Evolutionary conservation across 2,329 filamentous ascomycete species (phyloP).

Genomic region (Penicillium sp.): DNA sequence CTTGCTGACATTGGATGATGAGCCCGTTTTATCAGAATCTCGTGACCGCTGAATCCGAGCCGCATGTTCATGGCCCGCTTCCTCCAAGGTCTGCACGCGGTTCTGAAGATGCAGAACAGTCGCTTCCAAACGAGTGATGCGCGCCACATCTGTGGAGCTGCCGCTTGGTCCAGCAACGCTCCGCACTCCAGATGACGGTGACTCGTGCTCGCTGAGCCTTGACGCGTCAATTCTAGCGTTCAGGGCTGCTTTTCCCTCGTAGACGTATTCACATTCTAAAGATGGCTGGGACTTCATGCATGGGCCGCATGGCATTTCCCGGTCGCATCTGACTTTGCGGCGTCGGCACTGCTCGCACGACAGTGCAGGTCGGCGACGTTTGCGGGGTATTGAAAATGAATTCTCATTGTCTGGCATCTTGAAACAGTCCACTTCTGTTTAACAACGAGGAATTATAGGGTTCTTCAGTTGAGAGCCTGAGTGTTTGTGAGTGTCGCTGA

Average conservation of each 20-base stretch:
- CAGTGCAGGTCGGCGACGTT: constrained; percentile 28
- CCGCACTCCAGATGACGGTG: neutral
- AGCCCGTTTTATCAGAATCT: neutral
- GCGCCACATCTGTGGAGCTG: constrained; percentile 1
- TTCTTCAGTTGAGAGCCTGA: neutral
- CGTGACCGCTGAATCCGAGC: neutral
- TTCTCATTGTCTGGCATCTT: constrained; percentile 1
- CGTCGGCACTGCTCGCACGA: constrained; percentile 30
- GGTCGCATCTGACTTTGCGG: constrained; percentile 32
- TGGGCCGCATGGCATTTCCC: constrained; percentile 25
- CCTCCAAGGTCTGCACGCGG: constrained; percentile 9
- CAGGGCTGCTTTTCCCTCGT: constrained; percentile 12
- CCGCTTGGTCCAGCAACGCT: neutral
- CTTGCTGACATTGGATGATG: neutral
- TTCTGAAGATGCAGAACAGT: constrained; percentile 9
- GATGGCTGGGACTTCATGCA: constrained; percentile 23
- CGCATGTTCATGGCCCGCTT: neutral
- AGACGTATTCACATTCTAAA: constrained; percentile 25
- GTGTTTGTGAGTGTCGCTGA: constrained; percentile 3
- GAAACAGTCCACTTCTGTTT: neutral
- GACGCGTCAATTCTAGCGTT: constrained; percentile 3
- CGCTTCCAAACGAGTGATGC: constrained; percentile 14
- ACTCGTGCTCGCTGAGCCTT: neutral
- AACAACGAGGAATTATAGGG: neutral
- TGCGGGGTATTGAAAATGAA: constrained; percentile 12